phyloP scores from a whole-genome alignment of 2,329 filamentous ascomycete species.

The Hymenoscyphus albidus region DNA sequence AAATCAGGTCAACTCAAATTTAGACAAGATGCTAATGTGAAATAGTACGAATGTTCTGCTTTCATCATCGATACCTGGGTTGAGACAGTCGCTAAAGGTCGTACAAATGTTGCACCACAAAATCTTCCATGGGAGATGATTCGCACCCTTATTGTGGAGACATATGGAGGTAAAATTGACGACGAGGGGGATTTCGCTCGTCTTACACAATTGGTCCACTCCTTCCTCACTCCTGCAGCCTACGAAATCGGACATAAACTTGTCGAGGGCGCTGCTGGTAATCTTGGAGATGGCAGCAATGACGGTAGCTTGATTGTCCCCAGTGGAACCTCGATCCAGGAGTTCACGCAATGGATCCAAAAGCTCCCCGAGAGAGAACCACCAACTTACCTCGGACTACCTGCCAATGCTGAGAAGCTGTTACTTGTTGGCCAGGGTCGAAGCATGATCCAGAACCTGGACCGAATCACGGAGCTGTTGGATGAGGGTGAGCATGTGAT shows the following conservation, averaged over 20 bases:
- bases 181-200: constrained; percentile 77
- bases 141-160: constrained; percentile 83
- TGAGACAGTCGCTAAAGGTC: constrained; percentile 73
- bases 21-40: constrained; percentile 65
- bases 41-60: constrained; percentile 90
- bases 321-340: constrained; percentile 72
- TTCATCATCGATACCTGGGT: constrained; percentile 97
- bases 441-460: constrained; percentile 78
- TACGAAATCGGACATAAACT: constrained; percentile 92
- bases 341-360: constrained; percentile 91
- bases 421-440: constrained; percentile 82
- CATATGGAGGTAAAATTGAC: constrained; percentile 97
- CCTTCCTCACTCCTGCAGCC: constrained; percentile 78
- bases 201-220: constrained; percentile 68
- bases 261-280: constrained; percentile 55
- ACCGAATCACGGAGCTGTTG: constrained; percentile 78
- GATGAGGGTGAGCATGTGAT: constrained; percentile 93
- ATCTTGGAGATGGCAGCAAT: constrained; percentile 40
- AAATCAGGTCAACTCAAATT: constrained; percentile 36
- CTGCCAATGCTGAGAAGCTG: constrained; percentile 94
- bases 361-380: constrained; percentile 90
- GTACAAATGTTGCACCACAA: constrained; percentile 87
- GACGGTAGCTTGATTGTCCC: constrained; percentile 69
- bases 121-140: constrained; percentile 98
- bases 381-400: constrained; percentile 88